phyloP scores from a whole-genome alignment of 140 eudicot genomes.

The Senecio squalidus region DNA sequence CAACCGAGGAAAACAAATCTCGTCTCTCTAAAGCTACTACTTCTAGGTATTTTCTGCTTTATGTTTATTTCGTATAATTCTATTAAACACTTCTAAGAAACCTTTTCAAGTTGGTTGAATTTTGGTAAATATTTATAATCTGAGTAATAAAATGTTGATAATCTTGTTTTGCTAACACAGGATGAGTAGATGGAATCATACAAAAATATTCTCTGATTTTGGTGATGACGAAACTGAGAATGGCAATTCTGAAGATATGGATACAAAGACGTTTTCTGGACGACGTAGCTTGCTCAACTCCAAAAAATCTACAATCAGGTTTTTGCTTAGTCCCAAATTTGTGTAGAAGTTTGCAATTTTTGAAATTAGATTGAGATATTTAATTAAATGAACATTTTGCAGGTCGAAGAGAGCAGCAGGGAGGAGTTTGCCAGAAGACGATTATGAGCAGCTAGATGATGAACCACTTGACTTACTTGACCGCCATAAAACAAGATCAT shows the following conservation, averaged over 20 bases:
- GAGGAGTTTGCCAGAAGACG: conserved; percentile 75
- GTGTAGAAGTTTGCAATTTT: no score
- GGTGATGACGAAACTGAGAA: conserved; percentile 61
- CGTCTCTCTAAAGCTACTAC: conserved; percentile 85
- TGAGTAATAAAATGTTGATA: no score
- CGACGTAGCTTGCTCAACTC: conserved; percentile 37
- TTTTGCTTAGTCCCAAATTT: background rate
- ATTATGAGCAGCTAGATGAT: conserved; percentile 54
- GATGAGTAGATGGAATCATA: conserved; percentile 92
- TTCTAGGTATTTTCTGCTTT: conserved; percentile 49
- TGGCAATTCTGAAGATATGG: conserved; percentile 51
- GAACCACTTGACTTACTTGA: conserved; percentile 97
- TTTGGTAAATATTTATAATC: background rate
- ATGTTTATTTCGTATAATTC: background rate
- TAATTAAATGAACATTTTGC: conserved; percentile 10
- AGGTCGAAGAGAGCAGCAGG: conserved; percentile 66
- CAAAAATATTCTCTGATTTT: conserved; percentile 81
- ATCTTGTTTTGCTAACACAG: conserved; percentile 27
- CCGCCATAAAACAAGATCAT: conserved; percentile 57
- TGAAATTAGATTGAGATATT: no score
- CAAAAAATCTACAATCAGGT: conserved; percentile 53
- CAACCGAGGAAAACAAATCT: conserved; percentile 51
- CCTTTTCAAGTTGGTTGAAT: background rate
- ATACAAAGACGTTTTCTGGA: conserved; percentile 38
- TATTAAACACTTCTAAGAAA: background rate